Conservation (phyloP, 495 filamentous ascomycete genomes). For the Penicillium arizonense region DNA sequence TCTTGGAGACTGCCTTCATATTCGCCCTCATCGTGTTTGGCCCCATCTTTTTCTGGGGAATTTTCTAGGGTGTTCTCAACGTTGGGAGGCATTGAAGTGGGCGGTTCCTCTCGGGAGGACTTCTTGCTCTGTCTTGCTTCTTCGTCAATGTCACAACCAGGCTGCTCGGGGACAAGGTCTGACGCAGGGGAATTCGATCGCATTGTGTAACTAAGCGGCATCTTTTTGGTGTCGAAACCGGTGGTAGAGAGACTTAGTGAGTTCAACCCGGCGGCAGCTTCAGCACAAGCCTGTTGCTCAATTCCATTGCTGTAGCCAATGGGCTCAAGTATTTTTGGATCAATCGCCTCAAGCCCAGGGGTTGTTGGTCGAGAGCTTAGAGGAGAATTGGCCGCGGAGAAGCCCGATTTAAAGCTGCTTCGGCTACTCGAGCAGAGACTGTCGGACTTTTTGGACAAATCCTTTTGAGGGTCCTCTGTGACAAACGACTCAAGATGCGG, state of each 20-base stretch:
- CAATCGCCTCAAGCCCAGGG: not conserved
- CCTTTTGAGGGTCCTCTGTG: not conserved
- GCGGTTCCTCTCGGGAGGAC: no score
- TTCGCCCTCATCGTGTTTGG: not conserved
- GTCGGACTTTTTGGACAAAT: not conserved
- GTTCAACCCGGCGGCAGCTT: not conserved
- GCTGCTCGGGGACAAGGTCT: no score
- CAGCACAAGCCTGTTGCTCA: not conserved
- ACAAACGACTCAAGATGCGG: not conserved
- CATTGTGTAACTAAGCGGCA: no score
- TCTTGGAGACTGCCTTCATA: not conserved
- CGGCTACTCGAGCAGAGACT: not conserved
- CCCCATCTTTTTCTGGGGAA: no score
- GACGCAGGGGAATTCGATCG: no score
- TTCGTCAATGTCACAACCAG: no score
- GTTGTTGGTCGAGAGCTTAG: not conserved
- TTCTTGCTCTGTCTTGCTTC: no score
- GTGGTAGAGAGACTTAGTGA: not conserved
- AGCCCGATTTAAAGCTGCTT: not conserved
- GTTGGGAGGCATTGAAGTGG: no score
- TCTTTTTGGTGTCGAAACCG: no score
- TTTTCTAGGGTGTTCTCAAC: no score
- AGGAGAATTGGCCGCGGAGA: not conserved
- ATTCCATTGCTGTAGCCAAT: not conserved
- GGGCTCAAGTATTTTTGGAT: not conserved